phyloP scores from a whole-genome alignment of 306 rosid genomes.

The Vicia sativa region DNA sequence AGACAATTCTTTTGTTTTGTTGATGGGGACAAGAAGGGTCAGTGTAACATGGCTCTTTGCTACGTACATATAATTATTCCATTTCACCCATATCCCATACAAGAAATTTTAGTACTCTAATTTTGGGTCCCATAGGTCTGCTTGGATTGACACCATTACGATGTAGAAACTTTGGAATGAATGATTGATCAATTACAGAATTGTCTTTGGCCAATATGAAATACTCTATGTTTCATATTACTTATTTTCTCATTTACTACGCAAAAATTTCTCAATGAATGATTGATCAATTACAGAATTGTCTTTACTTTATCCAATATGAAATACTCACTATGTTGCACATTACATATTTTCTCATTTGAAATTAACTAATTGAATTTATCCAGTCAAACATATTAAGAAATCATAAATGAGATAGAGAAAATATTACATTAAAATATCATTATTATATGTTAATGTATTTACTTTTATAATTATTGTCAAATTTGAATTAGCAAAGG shows the following conservation, averaged over 20 bases:
- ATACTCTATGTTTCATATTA: not conserved
- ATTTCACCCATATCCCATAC: conserved; percentile 49
- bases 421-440: too few species aligned
- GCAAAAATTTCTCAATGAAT: conserved; percentile 46
- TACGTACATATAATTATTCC: conserved; percentile 41
- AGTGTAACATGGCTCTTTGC: conserved; percentile 59
- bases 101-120: conserved; percentile 43
- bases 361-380: too few species aligned
- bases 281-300: conserved; percentile 59
- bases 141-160: conserved; percentile 40
- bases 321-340: too few species aligned
- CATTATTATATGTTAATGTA: too few species aligned
- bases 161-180: conserved; percentile 42
- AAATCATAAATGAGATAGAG: too few species aligned
- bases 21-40: conserved; percentile 73
- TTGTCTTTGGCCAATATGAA: conserved; percentile 54
- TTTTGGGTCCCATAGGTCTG: conserved; percentile 54
- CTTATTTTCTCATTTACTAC: not conserved
- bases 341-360: too few species aligned
- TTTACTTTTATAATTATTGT: too few species aligned
- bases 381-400: too few species aligned
- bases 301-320: conserved; percentile 46
- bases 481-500: too few species aligned
- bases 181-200: conserved; percentile 60
- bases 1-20: conserved; percentile 43